Conservation (phyloP, 2,329 filamentous ascomycete genomes). For the Cladosporium colombiae region DNA sequence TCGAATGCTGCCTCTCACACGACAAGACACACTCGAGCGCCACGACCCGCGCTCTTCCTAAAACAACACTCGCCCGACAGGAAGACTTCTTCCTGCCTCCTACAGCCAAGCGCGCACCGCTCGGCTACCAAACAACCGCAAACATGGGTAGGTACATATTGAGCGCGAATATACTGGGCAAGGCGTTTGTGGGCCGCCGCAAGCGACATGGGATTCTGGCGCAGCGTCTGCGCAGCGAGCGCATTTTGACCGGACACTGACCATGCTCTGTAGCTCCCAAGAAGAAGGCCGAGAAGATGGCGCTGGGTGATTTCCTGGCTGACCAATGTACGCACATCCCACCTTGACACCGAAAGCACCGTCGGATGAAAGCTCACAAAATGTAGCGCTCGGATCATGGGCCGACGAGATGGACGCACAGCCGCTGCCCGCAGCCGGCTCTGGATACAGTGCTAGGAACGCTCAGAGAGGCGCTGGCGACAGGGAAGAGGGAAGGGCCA, state of each 20-base stretch:
- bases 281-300: constrained; percentile 94
- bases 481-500: constrained; percentile 44
- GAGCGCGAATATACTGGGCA: constrained; percentile 12
- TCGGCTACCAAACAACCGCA: constrained; percentile 44
- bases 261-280: constrained; percentile 57
- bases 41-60: background rate
- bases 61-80: constrained; percentile 4
- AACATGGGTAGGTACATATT: constrained; percentile 56
- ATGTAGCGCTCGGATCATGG: constrained; percentile 80
- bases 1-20: background rate
- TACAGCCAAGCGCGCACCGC: constrained; percentile 14
- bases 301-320: constrained; percentile 91
- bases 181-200: constrained; percentile 3
- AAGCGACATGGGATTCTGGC: constrained; percentile 3
- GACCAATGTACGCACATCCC: constrained; percentile 68
- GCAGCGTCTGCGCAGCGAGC: background rate
- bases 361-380: constrained; percentile 24
- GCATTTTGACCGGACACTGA: constrained; percentile 25
- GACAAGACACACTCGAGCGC: constrained; percentile 12
- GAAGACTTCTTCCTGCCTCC: constrained; percentile 15
- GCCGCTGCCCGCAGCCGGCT: constrained; percentile 35
- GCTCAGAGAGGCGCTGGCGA: constrained; percentile 28
- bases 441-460: constrained; percentile 28
- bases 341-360: background rate
- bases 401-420: constrained; percentile 88